phyloP scores from a whole-genome alignment of 495 filamentous ascomycete genomes.

The Schizothecium vesticola region DNA sequence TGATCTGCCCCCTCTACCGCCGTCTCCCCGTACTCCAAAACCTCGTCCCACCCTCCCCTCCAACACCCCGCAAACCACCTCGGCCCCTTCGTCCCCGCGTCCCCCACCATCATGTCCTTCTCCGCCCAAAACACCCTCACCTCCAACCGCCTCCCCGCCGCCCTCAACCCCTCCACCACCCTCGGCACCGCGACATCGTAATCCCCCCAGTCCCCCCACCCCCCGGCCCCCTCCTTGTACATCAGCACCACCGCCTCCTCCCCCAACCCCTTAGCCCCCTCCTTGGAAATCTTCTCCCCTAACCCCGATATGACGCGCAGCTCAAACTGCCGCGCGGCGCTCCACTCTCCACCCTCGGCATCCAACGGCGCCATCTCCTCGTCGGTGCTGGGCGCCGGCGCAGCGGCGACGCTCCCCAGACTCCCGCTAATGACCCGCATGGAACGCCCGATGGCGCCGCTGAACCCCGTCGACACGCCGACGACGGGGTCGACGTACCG shows the following conservation, averaged over 20 bases:
- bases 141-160: neutral
- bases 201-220: conserved; percentile 16
- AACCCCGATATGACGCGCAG: neutral
- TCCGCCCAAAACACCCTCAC: conserved; percentile 5
- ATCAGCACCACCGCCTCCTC: conserved; percentile 7
- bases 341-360: neutral
- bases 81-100: conserved; percentile 5
- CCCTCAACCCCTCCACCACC: conserved; percentile 5
- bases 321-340: neutral
- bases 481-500: neutral
- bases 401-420: neutral
- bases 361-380: neutral
- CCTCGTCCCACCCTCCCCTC: neutral
- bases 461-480: neutral
- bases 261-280: neutral
- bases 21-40: neutral
- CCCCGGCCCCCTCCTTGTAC: conserved; percentile 1
- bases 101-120: conserved; percentile 4
- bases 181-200: conserved; percentile 11
- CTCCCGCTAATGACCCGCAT: neutral
- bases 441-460: neutral
- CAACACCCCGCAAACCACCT: conserved; percentile 6
- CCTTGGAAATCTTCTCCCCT: neutral
- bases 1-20: conserved; percentile 4
- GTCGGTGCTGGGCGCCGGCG: neutral